phyloP scores from a whole-genome alignment of 2,329 filamentous ascomycete species.

The Samsoniella hepiali region DNA sequence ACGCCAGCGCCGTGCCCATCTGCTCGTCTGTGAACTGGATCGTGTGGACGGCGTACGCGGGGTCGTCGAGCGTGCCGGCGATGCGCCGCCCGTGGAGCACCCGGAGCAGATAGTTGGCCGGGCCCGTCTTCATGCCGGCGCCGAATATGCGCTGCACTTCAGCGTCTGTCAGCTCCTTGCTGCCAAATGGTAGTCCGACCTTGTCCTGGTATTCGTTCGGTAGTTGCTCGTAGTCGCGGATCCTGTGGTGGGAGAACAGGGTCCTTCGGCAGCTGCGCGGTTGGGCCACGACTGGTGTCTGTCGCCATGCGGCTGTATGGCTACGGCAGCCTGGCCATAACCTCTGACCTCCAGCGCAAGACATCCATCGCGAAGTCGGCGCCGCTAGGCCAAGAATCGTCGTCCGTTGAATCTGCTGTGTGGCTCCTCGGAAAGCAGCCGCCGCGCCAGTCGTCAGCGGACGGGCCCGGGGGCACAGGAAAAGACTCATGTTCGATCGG shows the following conservation, averaged over 20 bases:
- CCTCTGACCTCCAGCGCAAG: constrained; percentile 1
- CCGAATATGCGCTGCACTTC: constrained; percentile 53
- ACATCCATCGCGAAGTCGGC: constrained; percentile 21
- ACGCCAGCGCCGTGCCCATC: constrained; percentile 47
- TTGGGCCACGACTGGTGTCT: not conserved
- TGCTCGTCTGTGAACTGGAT: constrained; percentile 40
- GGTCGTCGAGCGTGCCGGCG: constrained; percentile 61
- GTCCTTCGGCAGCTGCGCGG: constrained; percentile 26
- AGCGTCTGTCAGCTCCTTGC: constrained; percentile 44
- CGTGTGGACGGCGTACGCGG: constrained; percentile 48
- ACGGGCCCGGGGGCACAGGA: constrained; percentile 2
- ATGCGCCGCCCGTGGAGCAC: constrained; percentile 62
- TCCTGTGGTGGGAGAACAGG: constrained; percentile 37
- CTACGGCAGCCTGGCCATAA: not conserved
- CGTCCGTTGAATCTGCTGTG: not conserved
- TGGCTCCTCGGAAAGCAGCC: not conserved
- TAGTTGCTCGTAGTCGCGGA: constrained; percentile 56
- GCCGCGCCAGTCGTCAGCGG: constrained; percentile 3
- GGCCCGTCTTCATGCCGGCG: constrained; percentile 38
- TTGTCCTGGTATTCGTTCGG: constrained; percentile 55
- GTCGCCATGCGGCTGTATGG: not conserved
- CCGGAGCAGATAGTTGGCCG: constrained; percentile 53
- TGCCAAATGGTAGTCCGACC: constrained; percentile 51
- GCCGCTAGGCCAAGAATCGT: not conserved
- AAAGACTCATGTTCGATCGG: constrained; percentile 2